phyloP scores from a whole-genome alignment of 1,284 basidiomycete genomes.

The Macrocybe sp. region DNA sequence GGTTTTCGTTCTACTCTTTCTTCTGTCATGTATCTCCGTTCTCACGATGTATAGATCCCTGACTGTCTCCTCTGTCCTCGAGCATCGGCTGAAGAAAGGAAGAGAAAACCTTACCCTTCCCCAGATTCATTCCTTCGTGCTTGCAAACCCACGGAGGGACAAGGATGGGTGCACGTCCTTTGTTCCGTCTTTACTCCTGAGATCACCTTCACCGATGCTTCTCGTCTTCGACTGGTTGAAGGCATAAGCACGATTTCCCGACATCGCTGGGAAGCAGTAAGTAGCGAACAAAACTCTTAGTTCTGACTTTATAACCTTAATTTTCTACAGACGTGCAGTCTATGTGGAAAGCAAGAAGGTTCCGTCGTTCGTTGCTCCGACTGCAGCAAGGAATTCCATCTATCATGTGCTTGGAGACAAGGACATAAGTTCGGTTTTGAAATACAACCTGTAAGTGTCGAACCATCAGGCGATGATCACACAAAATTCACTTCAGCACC shows the following conservation, averaged over 20 bases:
- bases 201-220: conserved; percentile 72
- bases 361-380: conserved; percentile 83
- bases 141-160: conserved; percentile 91
- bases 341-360: conserved; percentile 67
- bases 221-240: conserved; percentile 74
- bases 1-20: conserved; percentile 16
- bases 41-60: conserved; percentile 44
- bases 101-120: conserved; percentile 36
- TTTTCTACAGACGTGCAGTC: conserved; percentile 45
- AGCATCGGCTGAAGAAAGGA: conserved; percentile 42
- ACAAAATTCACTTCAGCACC: neutral
- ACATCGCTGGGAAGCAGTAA: conserved; percentile 60
- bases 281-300: conserved; percentile 17
- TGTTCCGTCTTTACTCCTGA: conserved; percentile 90
- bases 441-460: conserved; percentile 64
- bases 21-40: conserved; percentile 2
- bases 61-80: conserved; percentile 76
- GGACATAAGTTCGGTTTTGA: conserved; percentile 89
- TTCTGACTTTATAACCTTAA: conserved; percentile 4
- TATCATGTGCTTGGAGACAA: conserved; percentile 85
- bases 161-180: conserved; percentile 88
- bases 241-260: conserved; percentile 75
- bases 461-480: neutral
- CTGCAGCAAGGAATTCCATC: conserved; percentile 79
- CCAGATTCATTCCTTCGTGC: conserved; percentile 74